phyloP scores from a whole-genome alignment of 225 moss, liverwort and hornwort genomes.

The Physcomitrellopsis africana region DNA sequence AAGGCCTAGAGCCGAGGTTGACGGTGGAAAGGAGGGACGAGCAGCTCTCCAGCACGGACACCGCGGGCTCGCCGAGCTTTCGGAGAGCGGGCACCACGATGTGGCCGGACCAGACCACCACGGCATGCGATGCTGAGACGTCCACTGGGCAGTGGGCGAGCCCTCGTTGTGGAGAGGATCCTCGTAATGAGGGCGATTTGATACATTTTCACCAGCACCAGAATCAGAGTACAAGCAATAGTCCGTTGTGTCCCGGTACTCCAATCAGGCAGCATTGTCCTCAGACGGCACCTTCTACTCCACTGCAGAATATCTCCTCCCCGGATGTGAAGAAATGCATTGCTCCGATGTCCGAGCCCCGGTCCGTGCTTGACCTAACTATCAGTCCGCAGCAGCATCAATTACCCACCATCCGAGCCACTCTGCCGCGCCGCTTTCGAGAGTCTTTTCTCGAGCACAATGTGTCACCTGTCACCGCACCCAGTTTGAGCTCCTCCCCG shows the following conservation, averaged over 20 bases:
- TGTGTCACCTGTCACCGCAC: slow-evolving; percentile 30
- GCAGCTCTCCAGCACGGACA: slow-evolving; percentile 18
- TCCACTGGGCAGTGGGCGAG: slow-evolving; percentile 37
- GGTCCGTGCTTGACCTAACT: slow-evolving; percentile 74
- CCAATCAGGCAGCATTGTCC: slow-evolving; percentile 51
- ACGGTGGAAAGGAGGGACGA: slow-evolving; percentile 29
- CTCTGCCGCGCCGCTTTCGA: slow-evolving; percentile 58
- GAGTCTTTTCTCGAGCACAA: slow-evolving; percentile 63
- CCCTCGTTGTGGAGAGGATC: slow-evolving; percentile 32
- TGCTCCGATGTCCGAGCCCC: slow-evolving; percentile 54
- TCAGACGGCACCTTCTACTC: slow-evolving; percentile 44
- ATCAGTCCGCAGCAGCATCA: slow-evolving; percentile 66
- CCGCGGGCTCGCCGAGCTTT: slow-evolving; percentile 36
- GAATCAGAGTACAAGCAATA: slow-evolving; percentile 29
- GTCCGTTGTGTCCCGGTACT: slow-evolving; percentile 49
- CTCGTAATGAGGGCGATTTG: slow-evolving; percentile 19
- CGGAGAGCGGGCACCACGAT: slow-evolving; percentile 16
- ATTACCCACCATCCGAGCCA: slow-evolving; percentile 53
- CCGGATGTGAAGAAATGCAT: slow-evolving; percentile 50
- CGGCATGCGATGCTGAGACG: slow-evolving; percentile 32
- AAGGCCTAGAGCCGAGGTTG: slow-evolving; percentile 44
- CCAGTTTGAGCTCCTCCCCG: slow-evolving; percentile 39
- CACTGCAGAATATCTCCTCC: slow-evolving; percentile 34
- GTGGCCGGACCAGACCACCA: slow-evolving; percentile 31
- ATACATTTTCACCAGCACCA: slow-evolving; percentile 24